Percentiles rank a stretch among this genome's conserved stretches.
Evolutionary conservation across 352 stramenopile species (phyloP).

Genomic region (Phytophthora europaea): DNA sequence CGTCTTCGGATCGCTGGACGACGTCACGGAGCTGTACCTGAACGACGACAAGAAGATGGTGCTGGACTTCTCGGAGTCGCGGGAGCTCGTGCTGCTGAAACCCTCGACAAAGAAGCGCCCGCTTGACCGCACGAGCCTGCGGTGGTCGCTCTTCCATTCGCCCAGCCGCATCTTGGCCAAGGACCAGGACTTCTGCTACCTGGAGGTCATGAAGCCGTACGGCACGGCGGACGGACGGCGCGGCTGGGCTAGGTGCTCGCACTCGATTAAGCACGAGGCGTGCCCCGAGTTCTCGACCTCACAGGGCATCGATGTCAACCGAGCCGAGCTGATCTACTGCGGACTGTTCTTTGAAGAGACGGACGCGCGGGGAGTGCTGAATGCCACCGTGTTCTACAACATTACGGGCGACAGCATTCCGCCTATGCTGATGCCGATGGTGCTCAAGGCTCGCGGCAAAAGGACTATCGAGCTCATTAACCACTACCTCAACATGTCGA

Average conservation of each 20-base stretch:
- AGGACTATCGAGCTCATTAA: slow-evolving; percentile 73
- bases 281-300: slow-evolving; percentile 62
- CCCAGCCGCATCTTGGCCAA: slow-evolving; percentile 63
- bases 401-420: slow-evolving; percentile 54
- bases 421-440: slow-evolving; percentile 52
- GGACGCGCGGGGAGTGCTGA: slow-evolving; percentile 52
- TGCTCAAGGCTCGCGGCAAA: slow-evolving; percentile 69
- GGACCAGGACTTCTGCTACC: slow-evolving; percentile 81
- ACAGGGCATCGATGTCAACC: slow-evolving; percentile 48
- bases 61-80: slow-evolving; percentile 79
- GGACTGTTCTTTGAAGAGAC: slow-evolving; percentile 81
- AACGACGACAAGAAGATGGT: slow-evolving; percentile 75
- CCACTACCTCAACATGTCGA: slow-evolving; percentile 74
- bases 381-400: slow-evolving; percentile 74
- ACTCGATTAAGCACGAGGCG: slow-evolving; percentile 76
- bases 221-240: slow-evolving; percentile 58
- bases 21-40: slow-evolving; percentile 74
- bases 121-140: slow-evolving; percentile 67
- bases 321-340: slow-evolving; percentile 68
- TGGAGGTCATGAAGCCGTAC: slow-evolving; percentile 81
- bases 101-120: slow-evolving; percentile 41
- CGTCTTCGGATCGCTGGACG: slow-evolving; percentile 71
- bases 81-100: slow-evolving; percentile 62
- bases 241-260: slow-evolving; percentile 74
- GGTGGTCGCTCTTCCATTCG: slow-evolving; percentile 78